Base-by-base conservation (phyloP, 148 eudicot genomes). In the Talinum fruticosum region DNA sequence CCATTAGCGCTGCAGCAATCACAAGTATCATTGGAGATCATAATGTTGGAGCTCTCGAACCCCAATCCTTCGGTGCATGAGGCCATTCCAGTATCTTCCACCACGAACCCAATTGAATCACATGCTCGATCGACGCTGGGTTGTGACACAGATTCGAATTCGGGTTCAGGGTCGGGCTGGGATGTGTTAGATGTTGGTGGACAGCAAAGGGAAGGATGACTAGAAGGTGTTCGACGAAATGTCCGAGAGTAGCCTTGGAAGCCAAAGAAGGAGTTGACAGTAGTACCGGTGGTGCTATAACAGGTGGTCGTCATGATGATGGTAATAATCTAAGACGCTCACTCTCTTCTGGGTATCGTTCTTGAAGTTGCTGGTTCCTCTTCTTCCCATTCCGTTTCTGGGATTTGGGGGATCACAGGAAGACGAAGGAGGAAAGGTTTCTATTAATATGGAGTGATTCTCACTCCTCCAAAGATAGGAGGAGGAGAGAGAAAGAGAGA, bases 11-110 rank as follows among this genome's bases (percentile, higher is more conserved):
- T 8, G 33, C 66, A 62, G 66, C 66, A 62, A 26, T 28, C 33
- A n/a, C 66, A 62, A 21, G 4, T 47, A 67, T 85, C 81, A 66
- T 72, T 83, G 0, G 82, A 38, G 4, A 41, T 41, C 45, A 87
- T 83, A 75, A 83, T 87, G 8, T 89, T 87, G 7, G 86, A 91
- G 76, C 96, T 91, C 80, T 91, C 96, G 12, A 75, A 88, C 19
- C 96, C 96, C 6, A 91, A 44, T n/a, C 83, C 84, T 76, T 91
- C 96, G 0, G 93, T 91, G 57, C 93, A 91, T 24, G 90, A 91
- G 69, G 51, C 69, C 35, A 89, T 72, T 28, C 90, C 80, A 1
- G 70, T n/a, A 4, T 47, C 64, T 15, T 23, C 72, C 8, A 13
- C 45, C 26, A 7, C 14, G 32, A n/a, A 59, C 64, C 64, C 29